phyloP scores from a whole-genome alignment of 257 asterid species.

The Eucommia ulmoides region DNA sequence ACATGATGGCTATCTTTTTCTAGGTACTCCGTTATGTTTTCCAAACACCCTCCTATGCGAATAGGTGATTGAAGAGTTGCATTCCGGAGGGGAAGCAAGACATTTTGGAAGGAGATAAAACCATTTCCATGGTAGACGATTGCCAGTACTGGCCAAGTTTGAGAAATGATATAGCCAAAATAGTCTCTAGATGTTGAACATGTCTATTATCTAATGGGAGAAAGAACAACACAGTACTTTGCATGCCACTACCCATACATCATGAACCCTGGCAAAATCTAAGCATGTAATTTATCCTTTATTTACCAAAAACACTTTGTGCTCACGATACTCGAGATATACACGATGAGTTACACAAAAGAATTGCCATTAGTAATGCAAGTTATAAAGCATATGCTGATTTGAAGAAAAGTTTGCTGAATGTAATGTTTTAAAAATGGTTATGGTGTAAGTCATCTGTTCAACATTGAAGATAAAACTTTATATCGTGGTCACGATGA shows the following conservation, averaged over 20 bases:
- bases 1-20: too few species aligned
- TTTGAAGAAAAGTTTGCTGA: background rate
- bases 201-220: background rate
- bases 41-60: too few species aligned
- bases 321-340: background rate
- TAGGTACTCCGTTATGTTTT: too few species aligned
- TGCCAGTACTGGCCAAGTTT: background rate
- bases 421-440: background rate
- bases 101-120: background rate
- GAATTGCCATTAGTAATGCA: background rate
- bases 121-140: background rate
- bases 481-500: background rate
- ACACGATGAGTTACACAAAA: background rate
- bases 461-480: background rate
- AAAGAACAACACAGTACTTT: background rate
- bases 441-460: background rate
- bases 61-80: too few species aligned
- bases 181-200: background rate
- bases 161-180: background rate
- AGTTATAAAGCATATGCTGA: background rate
- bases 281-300: conserved; percentile 2
- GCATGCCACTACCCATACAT: background rate
- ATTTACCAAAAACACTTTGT: background rate
- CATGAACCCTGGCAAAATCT: conserved; percentile 1
- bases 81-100: too few species aligned